Base-by-base conservation (phyloP, 257 asterid genomes). In the Penstemon barbatus region DNA sequence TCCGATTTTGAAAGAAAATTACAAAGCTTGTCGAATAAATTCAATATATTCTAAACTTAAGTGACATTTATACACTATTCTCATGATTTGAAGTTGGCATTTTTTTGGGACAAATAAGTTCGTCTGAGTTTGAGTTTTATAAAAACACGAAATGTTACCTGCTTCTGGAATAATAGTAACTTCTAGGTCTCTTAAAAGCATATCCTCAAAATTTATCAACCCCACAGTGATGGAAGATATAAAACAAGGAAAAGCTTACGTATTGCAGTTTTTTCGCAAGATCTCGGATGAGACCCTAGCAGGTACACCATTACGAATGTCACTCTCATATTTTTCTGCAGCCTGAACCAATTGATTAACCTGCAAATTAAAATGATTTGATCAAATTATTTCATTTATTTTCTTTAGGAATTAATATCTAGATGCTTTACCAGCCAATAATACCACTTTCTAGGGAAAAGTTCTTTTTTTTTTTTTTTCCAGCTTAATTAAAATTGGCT, bases 271-370 rank as follows among this genome's bases (percentile, higher is more conserved):
- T 53, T 51, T 56, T 42, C 3, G 83, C 44, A 80, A 64, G 53
- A 76, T 79, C 48, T 65, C 69, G 4, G 60, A 36, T 1, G 79
- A 44, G 66, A 60, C 52, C 61, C 63, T 65, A 41, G 49, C 65
- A 49, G 71, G 58, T 18, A 46, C 60, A 51, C 66, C 50, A 13
- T 71, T 79, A 12, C 7, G 66, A 40, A 71, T 67, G 58, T 52
- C 58, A 13, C 65, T 49, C 19, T 73, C 81, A 73, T 54, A 77
- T 59, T 68, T 73, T 59, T 70, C 63, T 3, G 80, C 81, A 50
- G 76, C 86, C 63, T 69, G 71, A 64, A 74, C 78, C 71, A 85
- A 74, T 61, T 75, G 80, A 62, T 81, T 78, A 44, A 83, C 80
- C 94, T 89, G 80, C 67, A 67, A 64, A 69, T 9, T 33, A 3